phyloP scores from a whole-genome alignment of 2,329 filamentous ascomycete genomes.

The Aphanoascus verrucosus region DNA sequence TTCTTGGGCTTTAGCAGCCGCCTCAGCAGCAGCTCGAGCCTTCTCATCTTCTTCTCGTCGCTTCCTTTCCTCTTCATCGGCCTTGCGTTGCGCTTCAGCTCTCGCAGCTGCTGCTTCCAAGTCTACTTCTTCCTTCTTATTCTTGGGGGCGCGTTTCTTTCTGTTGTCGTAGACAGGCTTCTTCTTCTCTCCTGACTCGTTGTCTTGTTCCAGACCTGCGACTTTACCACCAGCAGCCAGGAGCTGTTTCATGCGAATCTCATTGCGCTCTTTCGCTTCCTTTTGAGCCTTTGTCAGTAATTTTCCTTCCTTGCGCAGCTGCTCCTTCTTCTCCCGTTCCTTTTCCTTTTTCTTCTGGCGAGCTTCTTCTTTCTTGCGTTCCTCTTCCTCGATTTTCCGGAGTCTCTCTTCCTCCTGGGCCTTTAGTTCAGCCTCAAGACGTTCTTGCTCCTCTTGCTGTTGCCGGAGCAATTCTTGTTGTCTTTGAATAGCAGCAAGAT shows the following conservation, averaged over 20 bases:
- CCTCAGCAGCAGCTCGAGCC: conserved; percentile 55
- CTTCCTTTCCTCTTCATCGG: conserved; percentile 46
- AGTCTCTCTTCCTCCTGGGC: conserved; percentile 32
- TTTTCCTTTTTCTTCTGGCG: conserved; percentile 40
- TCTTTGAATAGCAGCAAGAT: conserved; percentile 41
- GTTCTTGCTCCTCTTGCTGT: conserved; percentile 39
- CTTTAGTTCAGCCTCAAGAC: conserved; percentile 31
- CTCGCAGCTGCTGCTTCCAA: conserved; percentile 40
- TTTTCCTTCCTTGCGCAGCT: conserved; percentile 40
- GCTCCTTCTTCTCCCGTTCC: conserved; percentile 42
- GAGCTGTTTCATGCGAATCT: conserved; percentile 41
- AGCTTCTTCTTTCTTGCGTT: conserved; percentile 37
- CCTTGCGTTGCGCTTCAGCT: conserved; percentile 37
- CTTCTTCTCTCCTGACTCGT: conserved; percentile 54
- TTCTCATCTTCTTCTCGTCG: conserved; percentile 64
- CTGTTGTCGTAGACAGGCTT: conserved; percentile 64
- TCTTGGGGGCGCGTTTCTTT: conserved; percentile 58
- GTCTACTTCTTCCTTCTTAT: conserved; percentile 43
- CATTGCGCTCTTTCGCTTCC: conserved; percentile 38
- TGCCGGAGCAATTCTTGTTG: conserved; percentile 39
- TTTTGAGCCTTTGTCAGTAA: conserved; percentile 41
- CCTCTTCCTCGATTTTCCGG: conserved; percentile 35
- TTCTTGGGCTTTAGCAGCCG: conserved; percentile 59
- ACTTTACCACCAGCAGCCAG: conserved; percentile 39
- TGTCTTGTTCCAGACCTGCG: conserved; percentile 36